Base-by-base conservation (phyloP, 306 rosid species). In the Citrullus mucosospermus region DNA sequence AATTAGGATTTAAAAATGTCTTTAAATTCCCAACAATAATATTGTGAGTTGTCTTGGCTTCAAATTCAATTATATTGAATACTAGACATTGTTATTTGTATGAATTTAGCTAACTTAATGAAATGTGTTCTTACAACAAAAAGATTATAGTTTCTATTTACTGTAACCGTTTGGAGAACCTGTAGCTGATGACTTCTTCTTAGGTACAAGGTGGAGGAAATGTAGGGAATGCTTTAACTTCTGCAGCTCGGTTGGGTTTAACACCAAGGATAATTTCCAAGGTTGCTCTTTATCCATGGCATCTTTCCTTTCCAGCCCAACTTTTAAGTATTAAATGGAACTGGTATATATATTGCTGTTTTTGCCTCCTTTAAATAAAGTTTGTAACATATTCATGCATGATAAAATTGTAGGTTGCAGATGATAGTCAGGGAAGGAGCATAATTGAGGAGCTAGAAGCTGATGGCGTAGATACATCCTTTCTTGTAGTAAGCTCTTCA, bases 161-260 rank as follows among this genome's bases (percentile, higher is more conserved):
- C 48, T 30, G 28, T 74, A 30, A 17, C 18, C 61, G 6, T 73
- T 34, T 13, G 39, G 78, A 48, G 18, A 54, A 68, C 36, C 34
- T 4, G 44, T 51, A 15, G 28, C 67, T 12, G 58, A 13, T 58
- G 80, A 57, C 80, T 80, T 82, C 78, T 83, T 63, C 80, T 25
- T 80, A 95, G 99, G 89, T 95, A 54, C 88, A 89, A 85, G 99
- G 99, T 74, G 99, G 99, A 7, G 99, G 99, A 68, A 95, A 92
- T 61, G 87, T 76, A 0, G 95, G 92, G 75, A 92, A 95, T 85
- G 91, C 97, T 67, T 79, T 95, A 60, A 89, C 97, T 67, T 88
- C 97, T 82, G 93, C 87, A 39, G 89, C 97, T 51, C 97, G 97
- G 59, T 85, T 95, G 88, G 99, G 97, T 53, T 85, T 95, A 81